phyloP scores from a whole-genome alignment of 2,329 filamentous ascomycete species.

The Fusarium secorum region DNA sequence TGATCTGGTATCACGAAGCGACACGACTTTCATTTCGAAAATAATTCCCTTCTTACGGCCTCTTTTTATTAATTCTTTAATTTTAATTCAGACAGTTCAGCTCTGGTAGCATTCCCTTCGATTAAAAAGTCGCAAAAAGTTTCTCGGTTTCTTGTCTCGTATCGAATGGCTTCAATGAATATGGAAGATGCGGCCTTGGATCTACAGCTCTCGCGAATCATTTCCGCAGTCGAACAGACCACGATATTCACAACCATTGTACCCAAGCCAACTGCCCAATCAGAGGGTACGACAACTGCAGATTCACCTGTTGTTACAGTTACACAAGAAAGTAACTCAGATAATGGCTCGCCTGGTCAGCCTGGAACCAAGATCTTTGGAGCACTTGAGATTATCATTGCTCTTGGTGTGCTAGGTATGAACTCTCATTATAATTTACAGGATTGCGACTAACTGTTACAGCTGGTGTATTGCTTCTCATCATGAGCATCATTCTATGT shows the following conservation, averaged over 20 bases:
- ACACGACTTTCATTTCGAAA: slow-evolving; percentile 18
- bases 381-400: slow-evolving; percentile 34
- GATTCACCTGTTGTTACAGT: slow-evolving; percentile 10
- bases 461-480: slow-evolving; percentile 16
- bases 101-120: slow-evolving; percentile 13
- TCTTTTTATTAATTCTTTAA: slow-evolving; percentile 14
- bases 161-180: slow-evolving; percentile 1
- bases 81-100: slow-evolving; percentile 14
- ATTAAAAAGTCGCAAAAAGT: not conserved
- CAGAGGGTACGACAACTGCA: not conserved
- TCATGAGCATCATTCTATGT: slow-evolving; percentile 27
- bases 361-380: slow-evolving; percentile 16
- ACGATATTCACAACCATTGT: slow-evolving; percentile 38
- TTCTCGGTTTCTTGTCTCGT: not conserved
- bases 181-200: slow-evolving; percentile 21
- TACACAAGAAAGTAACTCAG: slow-evolving; percentile 5
- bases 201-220: slow-evolving; percentile 33
- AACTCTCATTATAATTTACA: rapidly evolving
- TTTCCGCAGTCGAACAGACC: slow-evolving; percentile 34
- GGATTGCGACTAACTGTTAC: not conserved
- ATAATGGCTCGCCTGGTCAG: not conserved
- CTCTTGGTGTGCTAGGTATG: slow-evolving; percentile 29
- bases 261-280: slow-evolving; percentile 12
- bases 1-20: slow-evolving; percentile 28
- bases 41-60: slow-evolving; percentile 19